phyloP scores from a whole-genome alignment of 176 grass and related monocot species.

The Puya raimondii region DNA sequence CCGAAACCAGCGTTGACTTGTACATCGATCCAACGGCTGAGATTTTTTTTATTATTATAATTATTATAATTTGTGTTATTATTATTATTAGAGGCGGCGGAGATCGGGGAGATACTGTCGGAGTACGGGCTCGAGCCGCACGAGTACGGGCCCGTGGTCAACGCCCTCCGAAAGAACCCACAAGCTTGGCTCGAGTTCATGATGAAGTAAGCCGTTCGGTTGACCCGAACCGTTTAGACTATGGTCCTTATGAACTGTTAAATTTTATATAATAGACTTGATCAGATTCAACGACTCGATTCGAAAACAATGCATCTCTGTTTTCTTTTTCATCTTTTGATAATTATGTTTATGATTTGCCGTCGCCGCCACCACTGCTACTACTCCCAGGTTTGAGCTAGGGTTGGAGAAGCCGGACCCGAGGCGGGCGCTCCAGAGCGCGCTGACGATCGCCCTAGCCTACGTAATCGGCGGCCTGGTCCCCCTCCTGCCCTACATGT shows the following conservation, averaged over 20 bases:
- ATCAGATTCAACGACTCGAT: not conserved
- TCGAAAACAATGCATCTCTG: too few relatives aligned
- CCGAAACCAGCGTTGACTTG: not conserved
- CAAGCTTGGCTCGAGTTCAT: slow-evolving; percentile 92
- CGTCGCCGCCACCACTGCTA: too few relatives aligned
- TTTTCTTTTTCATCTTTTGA: too few relatives aligned
- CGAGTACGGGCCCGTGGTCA: slow-evolving; percentile 58
- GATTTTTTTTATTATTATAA: not conserved
- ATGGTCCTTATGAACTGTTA: not conserved
- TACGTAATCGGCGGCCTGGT: slow-evolving; percentile 69
- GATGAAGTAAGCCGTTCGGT: slow-evolving; percentile 54
- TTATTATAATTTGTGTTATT: not conserved
- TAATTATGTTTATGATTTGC: too few relatives aligned
- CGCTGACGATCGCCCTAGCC: slow-evolving; percentile 56
- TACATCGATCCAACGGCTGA: not conserved
- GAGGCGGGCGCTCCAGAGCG: slow-evolving; percentile 69
- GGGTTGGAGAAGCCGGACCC: slow-evolving; percentile 82
- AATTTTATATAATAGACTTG: not conserved
- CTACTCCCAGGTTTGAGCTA: slow-evolving; percentile 55
- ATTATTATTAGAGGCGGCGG: slow-evolving; percentile 57
- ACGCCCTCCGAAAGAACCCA: slow-evolving; percentile 59
- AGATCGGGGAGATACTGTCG: slow-evolving; percentile 72
- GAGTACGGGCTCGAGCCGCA: slow-evolving; percentile 61
- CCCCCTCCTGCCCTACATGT: slow-evolving; percentile 78
- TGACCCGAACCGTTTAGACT: not conserved